Conservation (phyloP, 805 yeast species). For the Candida sonorensis region DNA sequence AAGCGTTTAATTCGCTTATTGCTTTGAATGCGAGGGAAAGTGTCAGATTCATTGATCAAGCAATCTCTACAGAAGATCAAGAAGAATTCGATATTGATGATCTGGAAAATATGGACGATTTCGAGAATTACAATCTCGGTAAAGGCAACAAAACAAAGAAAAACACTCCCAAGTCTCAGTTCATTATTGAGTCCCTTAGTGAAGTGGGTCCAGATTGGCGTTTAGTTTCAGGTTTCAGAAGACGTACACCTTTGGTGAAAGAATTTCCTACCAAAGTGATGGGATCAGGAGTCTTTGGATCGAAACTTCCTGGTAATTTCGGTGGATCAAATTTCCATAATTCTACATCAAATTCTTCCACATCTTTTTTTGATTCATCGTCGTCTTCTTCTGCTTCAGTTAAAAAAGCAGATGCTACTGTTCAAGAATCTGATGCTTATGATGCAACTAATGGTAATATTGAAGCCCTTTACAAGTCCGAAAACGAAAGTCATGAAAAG, state of each 20-base stretch:
- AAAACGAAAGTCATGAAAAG: conserved; percentile 10
- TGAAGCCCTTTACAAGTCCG: conserved; percentile 1
- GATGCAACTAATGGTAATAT: conserved; percentile 2
- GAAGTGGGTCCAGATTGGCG: conserved; percentile 47
- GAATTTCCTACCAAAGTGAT: conserved; percentile 19
- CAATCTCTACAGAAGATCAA: conserved; percentile 11
- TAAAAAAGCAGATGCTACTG: conserved; percentile 4
- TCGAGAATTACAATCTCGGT: conserved; percentile 15
- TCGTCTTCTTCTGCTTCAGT: too few species aligned
- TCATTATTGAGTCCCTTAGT: conserved; percentile 32
- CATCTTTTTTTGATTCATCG: background rate
- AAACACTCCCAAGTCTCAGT: conserved; percentile 18
- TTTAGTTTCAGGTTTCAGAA: conserved; percentile 37
- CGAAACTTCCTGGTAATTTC: conserved; percentile 1
- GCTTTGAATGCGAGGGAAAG: conserved; percentile 65
- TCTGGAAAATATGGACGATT: conserved; percentile 11
- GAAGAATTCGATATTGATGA: conserved; percentile 4
- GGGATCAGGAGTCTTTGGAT: conserved; percentile 10
- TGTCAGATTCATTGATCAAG: conserved; percentile 49
- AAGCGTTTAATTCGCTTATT: conserved; percentile 42
- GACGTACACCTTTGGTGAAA: conserved; percentile 36
- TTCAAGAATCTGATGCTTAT: conserved; percentile 7
- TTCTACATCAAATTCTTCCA: background rate
- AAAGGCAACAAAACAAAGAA: conserved; percentile 2
- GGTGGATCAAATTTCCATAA: background rate